Evolutionary conservation across 2,329 filamentous ascomycete genomes (phyloP).

Genomic region (Fusarium transvaalense): DNA sequence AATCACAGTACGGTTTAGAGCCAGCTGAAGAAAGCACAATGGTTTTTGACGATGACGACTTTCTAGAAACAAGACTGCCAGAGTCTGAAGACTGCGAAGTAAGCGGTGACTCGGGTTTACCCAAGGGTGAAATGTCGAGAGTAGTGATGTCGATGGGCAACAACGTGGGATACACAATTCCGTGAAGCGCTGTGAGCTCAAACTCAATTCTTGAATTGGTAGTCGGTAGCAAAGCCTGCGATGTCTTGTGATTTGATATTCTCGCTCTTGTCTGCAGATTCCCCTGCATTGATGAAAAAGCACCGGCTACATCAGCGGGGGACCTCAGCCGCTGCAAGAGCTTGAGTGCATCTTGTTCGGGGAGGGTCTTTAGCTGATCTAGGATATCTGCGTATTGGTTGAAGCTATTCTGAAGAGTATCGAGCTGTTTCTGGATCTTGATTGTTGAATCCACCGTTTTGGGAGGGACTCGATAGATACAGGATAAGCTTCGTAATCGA

Average conservation of each 20-base stretch:
- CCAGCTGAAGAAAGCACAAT: neutral
- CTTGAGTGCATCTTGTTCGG: conserved; percentile 3
- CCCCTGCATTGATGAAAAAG: neutral
- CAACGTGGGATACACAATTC: conserved; percentile 2
- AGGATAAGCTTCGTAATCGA: conserved; percentile 1
- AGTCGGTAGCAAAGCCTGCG: conserved; percentile 1
- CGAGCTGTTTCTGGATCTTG: conserved; percentile 14
- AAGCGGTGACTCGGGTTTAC: neutral
- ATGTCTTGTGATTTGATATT: conserved; percentile 2
- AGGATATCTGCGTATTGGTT: conserved; percentile 5
- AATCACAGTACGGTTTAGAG: neutral
- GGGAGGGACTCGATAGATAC: conserved; percentile 10
- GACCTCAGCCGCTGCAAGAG: conserved; percentile 5
- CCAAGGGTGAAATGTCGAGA: neutral
- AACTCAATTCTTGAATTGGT: conserved; percentile 7
- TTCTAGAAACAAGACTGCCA: neutral
- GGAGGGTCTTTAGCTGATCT: conserved; percentile 1
- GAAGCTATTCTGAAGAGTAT: conserved; percentile 5
- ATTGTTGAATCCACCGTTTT: conserved; percentile 15
- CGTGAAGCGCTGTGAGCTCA: conserved; percentile 12
- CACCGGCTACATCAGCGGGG: neutral
- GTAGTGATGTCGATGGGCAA: neutral
- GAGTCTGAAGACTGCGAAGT: neutral
- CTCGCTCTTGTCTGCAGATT: neutral
- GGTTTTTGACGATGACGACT: neutral